These are phyloP conservation scores for Sanghuangporus baumii DNA, from an alignment of 1,284 basidiomycete genomes.

Conservation along the genomic window DNA sequence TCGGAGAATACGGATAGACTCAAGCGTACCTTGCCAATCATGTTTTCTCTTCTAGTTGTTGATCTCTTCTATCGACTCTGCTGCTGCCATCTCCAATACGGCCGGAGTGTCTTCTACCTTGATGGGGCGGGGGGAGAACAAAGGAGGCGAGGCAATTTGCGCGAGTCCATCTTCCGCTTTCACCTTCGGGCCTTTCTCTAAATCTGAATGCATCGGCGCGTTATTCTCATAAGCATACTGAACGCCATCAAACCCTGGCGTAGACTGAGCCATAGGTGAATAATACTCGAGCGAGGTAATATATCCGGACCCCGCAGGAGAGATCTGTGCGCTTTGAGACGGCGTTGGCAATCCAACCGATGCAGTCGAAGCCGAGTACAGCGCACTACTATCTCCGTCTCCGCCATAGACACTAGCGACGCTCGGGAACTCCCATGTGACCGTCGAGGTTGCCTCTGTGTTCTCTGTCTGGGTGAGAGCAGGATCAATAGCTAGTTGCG, in stretches of 20 bases:
- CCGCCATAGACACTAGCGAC: background rate
- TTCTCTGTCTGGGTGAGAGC: background rate
- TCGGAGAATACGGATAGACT: no score
- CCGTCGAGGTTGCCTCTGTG: background rate
- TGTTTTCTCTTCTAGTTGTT: background rate
- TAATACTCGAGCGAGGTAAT: background rate
- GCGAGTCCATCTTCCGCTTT: background rate
- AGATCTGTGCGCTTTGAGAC: background rate
- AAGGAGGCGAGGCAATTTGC: background rate
- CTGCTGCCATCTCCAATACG: slow-evolving; percentile 4
- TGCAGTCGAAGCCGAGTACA: background rate
- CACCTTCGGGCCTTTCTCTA: background rate
- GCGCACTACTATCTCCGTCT: background rate
- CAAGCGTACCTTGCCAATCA: background rate
- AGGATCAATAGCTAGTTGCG: background rate
- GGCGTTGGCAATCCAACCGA: slow-evolving; percentile 5
- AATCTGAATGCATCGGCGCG: background rate
- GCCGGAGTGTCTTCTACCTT: slow-evolving; percentile 7
- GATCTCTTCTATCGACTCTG: background rate
- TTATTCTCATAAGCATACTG: background rate
- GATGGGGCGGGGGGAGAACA: slow-evolving; percentile 14
- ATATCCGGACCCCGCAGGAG: background rate
- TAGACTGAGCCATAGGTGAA: background rate
- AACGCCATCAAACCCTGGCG: background rate
- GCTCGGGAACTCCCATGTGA: background rate